Conservation (phyloP, 75 land plant species). For the Pseudotsuga menziesii region DNA sequence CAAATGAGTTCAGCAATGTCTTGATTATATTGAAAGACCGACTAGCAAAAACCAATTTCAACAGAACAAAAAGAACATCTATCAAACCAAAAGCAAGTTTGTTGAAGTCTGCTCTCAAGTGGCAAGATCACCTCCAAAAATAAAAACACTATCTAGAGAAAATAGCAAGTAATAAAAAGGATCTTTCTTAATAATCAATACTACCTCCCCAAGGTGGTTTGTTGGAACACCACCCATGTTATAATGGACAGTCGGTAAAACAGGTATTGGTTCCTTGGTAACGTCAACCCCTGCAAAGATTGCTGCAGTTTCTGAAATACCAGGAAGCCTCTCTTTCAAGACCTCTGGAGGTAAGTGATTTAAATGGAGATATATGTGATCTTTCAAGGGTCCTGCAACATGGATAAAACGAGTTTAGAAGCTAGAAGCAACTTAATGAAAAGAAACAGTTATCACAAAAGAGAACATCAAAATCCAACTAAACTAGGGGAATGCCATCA, state of each 20-base stretch:
- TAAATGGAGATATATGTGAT: slow-evolving; percentile 95
- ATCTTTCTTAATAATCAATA: not conserved
- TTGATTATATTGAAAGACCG: not conserved
- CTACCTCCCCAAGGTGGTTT: slow-evolving; percentile 92
- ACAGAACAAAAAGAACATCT: not conserved
- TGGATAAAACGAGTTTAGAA: not conserved
- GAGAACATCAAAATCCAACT: not conserved
- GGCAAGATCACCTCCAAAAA: not conserved
- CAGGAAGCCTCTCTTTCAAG: slow-evolving; percentile 96
- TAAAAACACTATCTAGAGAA: not conserved
- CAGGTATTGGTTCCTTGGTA: slow-evolving; percentile 99
- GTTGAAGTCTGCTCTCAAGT: not conserved
- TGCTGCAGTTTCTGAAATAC: slow-evolving; percentile 99
- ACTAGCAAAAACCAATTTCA: not conserved
- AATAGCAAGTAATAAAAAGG: not conserved
- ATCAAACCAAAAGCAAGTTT: not conserved
- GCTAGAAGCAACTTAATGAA: not conserved
- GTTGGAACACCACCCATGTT: slow-evolving; percentile 99
- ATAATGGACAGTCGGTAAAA: slow-evolving; percentile 99
- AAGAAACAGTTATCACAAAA: not conserved
- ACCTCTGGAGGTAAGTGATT: slow-evolving; percentile 99
- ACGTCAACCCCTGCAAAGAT: slow-evolving; percentile 99
- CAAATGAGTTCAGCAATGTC: not conserved
- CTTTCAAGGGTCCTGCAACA: slow-evolving; percentile 85
- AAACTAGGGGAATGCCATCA: not conserved